Evolutionary conservation across 2,329 filamentous ascomycete species (phyloP), one percentile per base, ranked within the genome.

Genomic region (Furcasterigmium sp.): DNA sequence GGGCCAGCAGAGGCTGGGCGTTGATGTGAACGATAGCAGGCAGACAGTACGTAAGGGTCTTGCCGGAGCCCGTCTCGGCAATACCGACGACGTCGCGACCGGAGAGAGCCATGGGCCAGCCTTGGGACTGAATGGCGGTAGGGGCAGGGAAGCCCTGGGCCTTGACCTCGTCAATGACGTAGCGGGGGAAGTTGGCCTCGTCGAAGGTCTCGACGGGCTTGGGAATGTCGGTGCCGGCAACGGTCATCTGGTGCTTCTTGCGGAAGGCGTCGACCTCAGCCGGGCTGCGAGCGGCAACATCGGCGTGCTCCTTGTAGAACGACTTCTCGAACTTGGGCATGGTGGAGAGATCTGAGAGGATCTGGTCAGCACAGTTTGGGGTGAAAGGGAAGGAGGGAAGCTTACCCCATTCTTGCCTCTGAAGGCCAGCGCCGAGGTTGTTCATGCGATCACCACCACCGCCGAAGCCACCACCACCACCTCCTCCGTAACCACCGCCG

Each of bases 21-120:
- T 98, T 97, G 78, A 98, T 98, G 78, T 98, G 93, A 49, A 98
- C 93, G 55, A 98, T 98, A 44, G 93, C 88, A 46, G 93, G 93
- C 55, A 98, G 81, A 70, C 91, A 97, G 75, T 98, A 98, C 42
- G 91, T 96, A 53, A 98, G 78, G 5, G 93, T 98, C 84, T 98
- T 98, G 77, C 93, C 93, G 52, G 93, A 98, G 65, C 93, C 93
- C 46, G 93, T 98, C 77, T 98, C 93, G 58, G 93, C 93, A 72
- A 98, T 95, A 82, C 93, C 93, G 59, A 97, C 91, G 48, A 97
- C 91, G 65, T 98, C 93, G 56, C 93, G 91, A 72, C 93, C 93
- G 55, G 91, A 94, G 41, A 98, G 83, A 61, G 93, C 91, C 93
- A 97, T 97, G 50, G 93, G 93, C 93, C 93, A 97, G 51, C 93